phyloP scores from a whole-genome alignment of 441 rosid species.

The Melastoma candidum region DNA sequence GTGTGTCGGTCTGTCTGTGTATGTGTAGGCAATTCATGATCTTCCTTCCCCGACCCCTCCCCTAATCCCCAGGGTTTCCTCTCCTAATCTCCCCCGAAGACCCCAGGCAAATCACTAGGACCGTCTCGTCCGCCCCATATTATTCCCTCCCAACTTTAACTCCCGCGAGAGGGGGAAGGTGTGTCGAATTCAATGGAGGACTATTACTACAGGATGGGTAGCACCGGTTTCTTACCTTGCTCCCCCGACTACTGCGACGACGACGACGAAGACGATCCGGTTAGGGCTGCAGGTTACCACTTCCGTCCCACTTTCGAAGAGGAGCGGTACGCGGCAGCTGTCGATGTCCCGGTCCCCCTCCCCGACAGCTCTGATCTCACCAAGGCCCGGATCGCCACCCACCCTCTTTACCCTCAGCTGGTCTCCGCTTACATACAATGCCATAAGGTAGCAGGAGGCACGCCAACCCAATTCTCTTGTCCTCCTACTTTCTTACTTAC shows the following conservation, averaged over 20 bases:
- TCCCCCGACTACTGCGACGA: neutral
- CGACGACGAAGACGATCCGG: constrained; percentile 9
- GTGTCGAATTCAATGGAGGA: too few relatives aligned
- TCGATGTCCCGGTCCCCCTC: constrained; percentile 19
- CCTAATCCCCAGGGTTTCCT: constrained; percentile 12
- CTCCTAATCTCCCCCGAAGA: neutral
- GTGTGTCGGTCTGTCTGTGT: constrained; percentile 24
- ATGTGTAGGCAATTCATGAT: constrained; percentile 24
- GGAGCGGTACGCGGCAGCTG: constrained; percentile 1
- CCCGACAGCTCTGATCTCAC: constrained; percentile 29
- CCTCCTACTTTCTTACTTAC: too few relatives aligned
- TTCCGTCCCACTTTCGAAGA: too few relatives aligned
- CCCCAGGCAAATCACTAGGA: too few relatives aligned
- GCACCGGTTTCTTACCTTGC: too few relatives aligned
- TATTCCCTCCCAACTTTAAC: too few relatives aligned
- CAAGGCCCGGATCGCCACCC: constrained; percentile 53
- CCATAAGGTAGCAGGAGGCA: constrained; percentile 34
- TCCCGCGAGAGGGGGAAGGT: too few relatives aligned
- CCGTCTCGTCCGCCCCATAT: too few relatives aligned
- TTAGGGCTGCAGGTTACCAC: neutral
- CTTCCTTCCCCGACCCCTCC: constrained; percentile 21
- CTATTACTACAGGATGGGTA: too few relatives aligned
- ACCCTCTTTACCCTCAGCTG: constrained; percentile 51
- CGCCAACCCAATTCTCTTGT: neutral
- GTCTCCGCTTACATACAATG: constrained; percentile 49